Conservation (phyloP, 2,329 filamentous ascomycete genomes). For the Thielaviopsis ethacetica region DNA sequence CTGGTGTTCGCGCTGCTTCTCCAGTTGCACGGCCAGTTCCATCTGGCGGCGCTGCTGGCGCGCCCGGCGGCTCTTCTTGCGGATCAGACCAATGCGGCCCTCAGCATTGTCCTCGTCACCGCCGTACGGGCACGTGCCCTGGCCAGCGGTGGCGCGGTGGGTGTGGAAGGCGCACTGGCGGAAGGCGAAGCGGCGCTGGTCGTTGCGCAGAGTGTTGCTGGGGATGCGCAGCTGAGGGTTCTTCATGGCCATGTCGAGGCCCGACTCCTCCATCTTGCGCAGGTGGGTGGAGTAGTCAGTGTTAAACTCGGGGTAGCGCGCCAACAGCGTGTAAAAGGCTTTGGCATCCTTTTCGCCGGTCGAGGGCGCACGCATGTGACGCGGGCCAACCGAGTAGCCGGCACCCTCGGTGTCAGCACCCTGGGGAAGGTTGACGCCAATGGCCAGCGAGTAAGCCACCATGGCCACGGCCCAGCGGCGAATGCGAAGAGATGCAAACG, state of each 20-base stretch:
- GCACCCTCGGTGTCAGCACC: slow-evolving; percentile 16
- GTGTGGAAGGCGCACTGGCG: slow-evolving; percentile 45
- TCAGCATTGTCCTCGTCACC: slow-evolving; percentile 8
- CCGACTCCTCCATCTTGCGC: slow-evolving; percentile 32
- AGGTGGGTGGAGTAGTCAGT: slow-evolving; percentile 36
- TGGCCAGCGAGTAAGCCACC: slow-evolving; percentile 37
- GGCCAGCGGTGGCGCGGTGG: slow-evolving; percentile 36
- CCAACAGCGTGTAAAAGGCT: slow-evolving; percentile 27
- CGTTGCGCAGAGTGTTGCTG: slow-evolving; percentile 37
- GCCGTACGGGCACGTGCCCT: slow-evolving; percentile 35
- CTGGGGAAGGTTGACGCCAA: neutral
- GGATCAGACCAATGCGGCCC: slow-evolving; percentile 5
- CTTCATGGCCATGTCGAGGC: slow-evolving; percentile 37
- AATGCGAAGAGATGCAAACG: slow-evolving; percentile 31
- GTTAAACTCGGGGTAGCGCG: slow-evolving; percentile 28
- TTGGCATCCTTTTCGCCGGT: slow-evolving; percentile 17
- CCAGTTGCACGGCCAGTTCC: slow-evolving; percentile 1
- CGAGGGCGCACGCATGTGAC: slow-evolving; percentile 15
- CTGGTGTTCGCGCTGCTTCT: slow-evolving; percentile 4
- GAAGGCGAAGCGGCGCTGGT: slow-evolving; percentile 43
- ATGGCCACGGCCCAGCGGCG: slow-evolving; percentile 45
- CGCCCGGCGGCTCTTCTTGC: slow-evolving; percentile 4
- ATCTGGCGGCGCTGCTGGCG: slow-evolving; percentile 6
- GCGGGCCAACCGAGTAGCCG: slow-evolving; percentile 6
- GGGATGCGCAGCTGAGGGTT: slow-evolving; percentile 44